Evolutionary conservation across 768 basidiomycete species (phyloP).

Genomic region (Naganishia kalamii): DNA sequence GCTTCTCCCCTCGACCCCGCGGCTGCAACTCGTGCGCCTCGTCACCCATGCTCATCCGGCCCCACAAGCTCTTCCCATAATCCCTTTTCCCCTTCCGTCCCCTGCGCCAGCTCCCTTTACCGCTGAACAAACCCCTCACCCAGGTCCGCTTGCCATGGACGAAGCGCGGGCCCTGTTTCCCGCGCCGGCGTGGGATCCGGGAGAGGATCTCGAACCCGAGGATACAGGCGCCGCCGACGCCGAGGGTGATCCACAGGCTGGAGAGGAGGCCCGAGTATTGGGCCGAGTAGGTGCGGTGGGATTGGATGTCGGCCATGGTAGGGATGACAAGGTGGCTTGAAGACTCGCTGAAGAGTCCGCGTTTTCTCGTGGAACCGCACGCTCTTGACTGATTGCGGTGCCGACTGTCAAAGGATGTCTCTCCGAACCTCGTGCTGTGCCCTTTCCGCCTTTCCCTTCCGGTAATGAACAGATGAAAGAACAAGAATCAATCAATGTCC

Average conservation of each 20-base stretch:
- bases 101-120: neutral
- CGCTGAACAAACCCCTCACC: neutral
- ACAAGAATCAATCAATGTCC: no score
- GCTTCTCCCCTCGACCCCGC: slow-evolving; percentile 2
- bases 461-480: no score
- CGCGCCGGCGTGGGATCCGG: slow-evolving; percentile 37
- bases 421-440: no score
- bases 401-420: no score
- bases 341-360: neutral
- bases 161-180: slow-evolving; percentile 29
- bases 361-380: neutral
- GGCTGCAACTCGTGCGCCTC: slow-evolving; percentile 20
- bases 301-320: slow-evolving; percentile 40
- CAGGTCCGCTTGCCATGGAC: neutral
- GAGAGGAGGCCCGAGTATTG: slow-evolving; percentile 43
- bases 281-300: slow-evolving; percentile 37
- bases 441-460: no score
- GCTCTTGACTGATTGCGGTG: no score
- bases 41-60: neutral
- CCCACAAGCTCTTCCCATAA: neutral
- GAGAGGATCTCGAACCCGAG: slow-evolving; percentile 40
- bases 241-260: slow-evolving; percentile 40
- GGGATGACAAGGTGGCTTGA: neutral
- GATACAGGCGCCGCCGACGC: slow-evolving; percentile 41
- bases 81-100: slow-evolving; percentile 3